These are phyloP conservation scores for Leptodontidium sp. DNA, from an alignment of 2,329 filamentous ascomycete species.

Conservation along the genomic window DNA sequence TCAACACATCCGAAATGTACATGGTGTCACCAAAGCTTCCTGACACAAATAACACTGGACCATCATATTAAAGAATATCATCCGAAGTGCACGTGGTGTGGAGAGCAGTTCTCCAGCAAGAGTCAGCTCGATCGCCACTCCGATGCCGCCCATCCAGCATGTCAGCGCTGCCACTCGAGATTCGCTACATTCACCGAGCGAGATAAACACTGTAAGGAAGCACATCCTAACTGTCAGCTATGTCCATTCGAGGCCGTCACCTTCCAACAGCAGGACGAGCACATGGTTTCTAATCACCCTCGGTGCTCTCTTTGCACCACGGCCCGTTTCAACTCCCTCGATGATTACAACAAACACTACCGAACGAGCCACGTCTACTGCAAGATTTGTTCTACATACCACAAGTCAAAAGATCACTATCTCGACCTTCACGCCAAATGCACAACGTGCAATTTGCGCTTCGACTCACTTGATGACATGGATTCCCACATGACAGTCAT, in stretches of 20 bases:
- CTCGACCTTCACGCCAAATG: constrained; percentile 19
- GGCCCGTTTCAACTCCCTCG: constrained; percentile 13
- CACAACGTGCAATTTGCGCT: constrained; percentile 6
- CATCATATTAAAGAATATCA: neutral
- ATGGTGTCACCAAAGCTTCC: constrained; percentile 13
- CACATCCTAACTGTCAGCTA: constrained; percentile 14
- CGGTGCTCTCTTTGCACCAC: constrained; percentile 7
- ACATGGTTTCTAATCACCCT: constrained; percentile 18
- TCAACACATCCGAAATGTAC: constrained; percentile 5
- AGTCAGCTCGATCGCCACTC: neutral
- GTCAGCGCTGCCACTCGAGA: constrained; percentile 1
- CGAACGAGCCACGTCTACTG: constrained; percentile 9
- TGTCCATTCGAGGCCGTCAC: constrained; percentile 19
- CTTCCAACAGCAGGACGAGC: constrained; percentile 14
- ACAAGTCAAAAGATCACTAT: constrained; percentile 16
- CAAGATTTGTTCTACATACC: constrained; percentile 18
- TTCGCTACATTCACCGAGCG: neutral
- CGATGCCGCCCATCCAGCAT: constrained; percentile 12
- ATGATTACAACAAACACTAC: constrained; percentile 24
- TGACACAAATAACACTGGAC: neutral
- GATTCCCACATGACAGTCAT: constrained; percentile 3
- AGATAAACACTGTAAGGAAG: constrained; percentile 1
- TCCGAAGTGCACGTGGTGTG: constrained; percentile 13
- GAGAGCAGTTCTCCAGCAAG: neutral
- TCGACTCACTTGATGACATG: constrained; percentile 12